phyloP scores from a whole-genome alignment of 2,329 filamentous ascomycete genomes.

The Aspergillus fijiensis region DNA sequence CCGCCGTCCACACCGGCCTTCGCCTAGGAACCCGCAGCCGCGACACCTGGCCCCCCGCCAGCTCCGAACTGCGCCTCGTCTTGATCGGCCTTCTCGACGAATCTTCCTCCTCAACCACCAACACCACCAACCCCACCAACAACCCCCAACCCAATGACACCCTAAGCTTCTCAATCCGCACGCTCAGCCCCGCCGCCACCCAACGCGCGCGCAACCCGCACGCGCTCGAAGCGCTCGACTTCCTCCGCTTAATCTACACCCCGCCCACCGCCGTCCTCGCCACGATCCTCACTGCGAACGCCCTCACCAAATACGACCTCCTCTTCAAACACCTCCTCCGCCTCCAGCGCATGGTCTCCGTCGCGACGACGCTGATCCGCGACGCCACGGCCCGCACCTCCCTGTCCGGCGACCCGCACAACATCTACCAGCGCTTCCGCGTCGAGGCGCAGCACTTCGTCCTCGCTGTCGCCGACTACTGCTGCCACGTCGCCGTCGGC shows the following conservation, averaged over 20 bases:
- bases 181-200: constrained; percentile 75
- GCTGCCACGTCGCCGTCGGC: constrained; percentile 74
- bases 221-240: constrained; percentile 86
- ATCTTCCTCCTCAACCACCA: constrained; percentile 38
- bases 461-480: constrained; percentile 69
- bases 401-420: constrained; percentile 35
- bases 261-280: constrained; percentile 68
- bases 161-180: constrained; percentile 79
- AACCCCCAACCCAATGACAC: constrained; percentile 55
- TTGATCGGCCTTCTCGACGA: constrained; percentile 83
- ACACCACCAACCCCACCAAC: background rate
- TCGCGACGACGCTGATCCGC: constrained; percentile 65
- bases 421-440: constrained; percentile 61
- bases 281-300: constrained; percentile 67
- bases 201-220: constrained; percentile 78
- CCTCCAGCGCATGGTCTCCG: constrained; percentile 74
- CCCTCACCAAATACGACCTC: constrained; percentile 77
- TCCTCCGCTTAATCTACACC: constrained; percentile 82
- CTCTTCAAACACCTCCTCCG: constrained; percentile 80
- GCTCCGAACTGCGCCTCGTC: constrained; percentile 85
- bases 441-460: constrained; percentile 80
- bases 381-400: constrained; percentile 49
- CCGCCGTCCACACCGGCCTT: constrained; percentile 74
- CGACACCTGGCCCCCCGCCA: constrained; percentile 87
- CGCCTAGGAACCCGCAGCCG: constrained; percentile 74